phyloP scores from a whole-genome alignment of 192 early-diverging fungal genomes.

The Coemansia sp. region DNA sequence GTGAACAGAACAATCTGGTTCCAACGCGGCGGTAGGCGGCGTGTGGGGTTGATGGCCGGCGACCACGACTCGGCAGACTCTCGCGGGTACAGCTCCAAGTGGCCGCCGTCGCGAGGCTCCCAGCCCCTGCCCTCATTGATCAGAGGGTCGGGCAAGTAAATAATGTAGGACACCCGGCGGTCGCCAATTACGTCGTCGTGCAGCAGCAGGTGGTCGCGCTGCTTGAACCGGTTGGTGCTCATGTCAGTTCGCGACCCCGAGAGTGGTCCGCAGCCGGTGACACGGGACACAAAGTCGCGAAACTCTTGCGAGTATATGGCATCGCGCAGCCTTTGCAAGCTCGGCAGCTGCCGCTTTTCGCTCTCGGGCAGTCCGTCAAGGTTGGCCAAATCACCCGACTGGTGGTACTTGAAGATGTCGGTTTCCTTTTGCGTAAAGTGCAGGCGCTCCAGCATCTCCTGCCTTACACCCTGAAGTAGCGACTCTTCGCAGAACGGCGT shows the following conservation, averaged over 20 bases:
- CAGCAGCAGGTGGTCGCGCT: conserved; percentile 70
- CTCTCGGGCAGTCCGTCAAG: conserved; percentile 65
- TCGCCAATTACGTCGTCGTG: conserved; percentile 84
- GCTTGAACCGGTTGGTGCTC: conserved; percentile 68
- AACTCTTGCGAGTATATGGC: conserved; percentile 73
- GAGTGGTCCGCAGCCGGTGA: conserved; percentile 69
- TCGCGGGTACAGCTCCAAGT: conserved; percentile 74
- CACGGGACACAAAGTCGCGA: conserved; percentile 59
- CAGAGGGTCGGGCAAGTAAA: conserved; percentile 69
- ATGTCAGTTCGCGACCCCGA: conserved; percentile 68
- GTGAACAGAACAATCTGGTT: conserved; percentile 79
- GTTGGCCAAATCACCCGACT: conserved; percentile 81
- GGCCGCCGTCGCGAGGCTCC: conserved; percentile 64
- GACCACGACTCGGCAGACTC: conserved; percentile 55
- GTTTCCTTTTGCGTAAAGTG: conserved; percentile 82
- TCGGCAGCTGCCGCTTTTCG: conserved; percentile 58
- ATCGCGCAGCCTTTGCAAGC: conserved; percentile 63
- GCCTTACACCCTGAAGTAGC: conserved; percentile 61
- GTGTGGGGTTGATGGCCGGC: conserved; percentile 61
- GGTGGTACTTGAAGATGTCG: conserved; percentile 78
- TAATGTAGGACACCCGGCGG: conserved; percentile 70
- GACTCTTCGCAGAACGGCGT: conserved; percentile 58
- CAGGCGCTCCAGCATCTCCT: conserved; percentile 61
- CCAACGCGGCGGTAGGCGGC: conserved; percentile 61
- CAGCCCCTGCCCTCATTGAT: conserved; percentile 50